Conservation (phyloP, 768 basidiomycete species). For the Pleurotus sapidus region DNA sequence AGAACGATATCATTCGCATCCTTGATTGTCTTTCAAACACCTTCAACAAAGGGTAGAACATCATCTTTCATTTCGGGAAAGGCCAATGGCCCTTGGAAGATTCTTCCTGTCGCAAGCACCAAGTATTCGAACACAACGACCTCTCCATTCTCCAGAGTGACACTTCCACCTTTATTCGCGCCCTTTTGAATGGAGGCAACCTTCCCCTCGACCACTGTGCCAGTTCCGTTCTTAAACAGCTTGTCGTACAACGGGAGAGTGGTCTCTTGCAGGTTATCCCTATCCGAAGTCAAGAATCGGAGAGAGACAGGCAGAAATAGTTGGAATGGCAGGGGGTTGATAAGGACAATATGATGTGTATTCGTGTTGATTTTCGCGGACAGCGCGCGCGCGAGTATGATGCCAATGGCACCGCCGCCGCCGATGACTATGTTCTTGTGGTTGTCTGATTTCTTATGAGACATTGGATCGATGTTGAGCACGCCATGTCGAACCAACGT, state of each 20-base stretch:
- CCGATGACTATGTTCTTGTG: conserved; percentile 41
- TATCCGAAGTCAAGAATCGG: conserved; percentile 48
- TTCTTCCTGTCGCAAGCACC: conserved; percentile 52
- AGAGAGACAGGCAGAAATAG: conserved; percentile 47
- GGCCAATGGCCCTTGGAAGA: conserved; percentile 38
- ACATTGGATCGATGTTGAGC: not conserved
- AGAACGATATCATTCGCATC: conserved; percentile 33
- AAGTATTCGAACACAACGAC: conserved; percentile 46
- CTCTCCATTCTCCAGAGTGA: conserved; percentile 44
- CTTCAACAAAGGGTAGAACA: conserved; percentile 19
- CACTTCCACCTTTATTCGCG: conserved; percentile 31
- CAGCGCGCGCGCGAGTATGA: conserved; percentile 41
- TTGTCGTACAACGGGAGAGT: conserved; percentile 51
- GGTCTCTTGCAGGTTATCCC: conserved; percentile 39
- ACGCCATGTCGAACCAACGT: no score
- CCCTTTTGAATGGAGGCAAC: conserved; percentile 25
- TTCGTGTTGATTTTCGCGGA: conserved; percentile 45
- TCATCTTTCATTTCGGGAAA: conserved; percentile 24
- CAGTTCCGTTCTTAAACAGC: conserved; percentile 31
- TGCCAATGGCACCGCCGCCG: conserved; percentile 56
- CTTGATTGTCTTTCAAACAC: conserved; percentile 21
- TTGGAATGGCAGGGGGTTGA: conserved; percentile 49
- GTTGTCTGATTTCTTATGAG: conserved; percentile 13
- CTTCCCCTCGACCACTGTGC: conserved; percentile 33
- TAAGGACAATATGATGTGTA: conserved; percentile 49